Base-by-base conservation (phyloP, 768 basidiomycete species). In the Strobilomyces dryophilus region DNA sequence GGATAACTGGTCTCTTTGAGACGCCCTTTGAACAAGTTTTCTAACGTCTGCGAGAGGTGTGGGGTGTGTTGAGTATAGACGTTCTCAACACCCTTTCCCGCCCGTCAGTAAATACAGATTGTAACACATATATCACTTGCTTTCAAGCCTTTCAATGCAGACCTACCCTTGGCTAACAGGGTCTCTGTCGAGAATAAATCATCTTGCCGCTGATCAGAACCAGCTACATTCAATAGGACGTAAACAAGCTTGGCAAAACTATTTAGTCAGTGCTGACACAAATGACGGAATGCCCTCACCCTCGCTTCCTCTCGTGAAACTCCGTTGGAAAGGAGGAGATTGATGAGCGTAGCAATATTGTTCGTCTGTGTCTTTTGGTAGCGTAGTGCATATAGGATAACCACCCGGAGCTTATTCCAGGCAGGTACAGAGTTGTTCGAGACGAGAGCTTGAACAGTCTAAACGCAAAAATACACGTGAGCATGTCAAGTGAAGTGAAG, bases 21-120 rank as follows among this genome's bases (percentile, higher is more conserved):
- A 49, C 87, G 78, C 10, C 94, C 95, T 66, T 84, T 92, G 63
- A 95, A 80, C 5, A 99, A 72, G 48, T 89, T 80, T 62, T 99
- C 97, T 15, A 98, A 72, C 3, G 95, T 98, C 64, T 97, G 88
- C 1, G 89, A 85, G 6, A 99, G 76, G 69, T 95, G 94, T 8
- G 97, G 97, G 15, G 84, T 85, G 62, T 98, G 97, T 61, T 98
- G 97, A 51, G 93, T 99, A 67, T 98, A 99, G 15, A 98, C 95
- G 63, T 99, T 99, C 72, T 99, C 97, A 5, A 98, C 95, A 3
- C 97, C 97, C 92, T 95, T 51, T 4, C 57, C 34, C 24, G 55
- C 47, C 32, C 31, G 52, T 65, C 41, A 57, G 45, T 20, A 49
- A 17, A n/a, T 44, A 17, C 21, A 32, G 8, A 31, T 42, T 20